Evolutionary conservation across 2,329 filamentous ascomycete species (phyloP).

Genomic region (Aspergillus oerlinghausenensis): DNA sequence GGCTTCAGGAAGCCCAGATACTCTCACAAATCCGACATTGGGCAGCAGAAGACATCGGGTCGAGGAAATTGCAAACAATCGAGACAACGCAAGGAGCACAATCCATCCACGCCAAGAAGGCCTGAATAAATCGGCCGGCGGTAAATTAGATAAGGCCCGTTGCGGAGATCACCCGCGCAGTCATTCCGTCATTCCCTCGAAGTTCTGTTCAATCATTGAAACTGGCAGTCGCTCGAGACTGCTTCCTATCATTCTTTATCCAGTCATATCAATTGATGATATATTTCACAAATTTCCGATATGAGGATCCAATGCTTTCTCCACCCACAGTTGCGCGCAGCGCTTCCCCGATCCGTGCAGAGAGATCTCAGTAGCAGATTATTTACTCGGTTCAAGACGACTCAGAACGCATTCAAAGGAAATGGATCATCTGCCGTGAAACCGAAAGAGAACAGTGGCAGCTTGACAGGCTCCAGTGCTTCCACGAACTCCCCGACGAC

Average conservation of each 20-base stretch:
- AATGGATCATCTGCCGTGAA: constrained; percentile 16
- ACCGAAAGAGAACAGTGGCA: constrained; percentile 14
- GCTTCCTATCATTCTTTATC: background rate
- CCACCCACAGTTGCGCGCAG: constrained; percentile 26
- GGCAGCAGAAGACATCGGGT: background rate
- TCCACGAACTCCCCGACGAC: constrained; percentile 12
- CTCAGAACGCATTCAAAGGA: constrained; percentile 21
- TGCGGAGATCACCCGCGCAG: background rate
- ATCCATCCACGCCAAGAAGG: background rate
- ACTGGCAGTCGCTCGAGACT: background rate
- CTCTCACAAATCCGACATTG: background rate
- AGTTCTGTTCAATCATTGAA: background rate
- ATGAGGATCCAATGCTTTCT: constrained; percentile 27
- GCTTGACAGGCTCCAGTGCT: constrained; percentile 7
- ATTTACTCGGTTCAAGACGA: constrained; percentile 27
- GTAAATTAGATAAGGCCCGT: background rate
- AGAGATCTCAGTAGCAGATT: constrained; percentile 23
- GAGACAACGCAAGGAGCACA: background rate
- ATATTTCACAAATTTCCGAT: background rate
- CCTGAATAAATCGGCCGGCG: background rate
- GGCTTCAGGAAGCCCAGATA: background rate
- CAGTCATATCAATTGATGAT: background rate
- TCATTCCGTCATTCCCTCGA: background rate
- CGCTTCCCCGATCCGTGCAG: constrained; percentile 22
- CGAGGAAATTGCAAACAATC: background rate